Conservation (phyloP, 2,329 filamentous ascomycete genomes). For the Epichloe elymi region DNA sequence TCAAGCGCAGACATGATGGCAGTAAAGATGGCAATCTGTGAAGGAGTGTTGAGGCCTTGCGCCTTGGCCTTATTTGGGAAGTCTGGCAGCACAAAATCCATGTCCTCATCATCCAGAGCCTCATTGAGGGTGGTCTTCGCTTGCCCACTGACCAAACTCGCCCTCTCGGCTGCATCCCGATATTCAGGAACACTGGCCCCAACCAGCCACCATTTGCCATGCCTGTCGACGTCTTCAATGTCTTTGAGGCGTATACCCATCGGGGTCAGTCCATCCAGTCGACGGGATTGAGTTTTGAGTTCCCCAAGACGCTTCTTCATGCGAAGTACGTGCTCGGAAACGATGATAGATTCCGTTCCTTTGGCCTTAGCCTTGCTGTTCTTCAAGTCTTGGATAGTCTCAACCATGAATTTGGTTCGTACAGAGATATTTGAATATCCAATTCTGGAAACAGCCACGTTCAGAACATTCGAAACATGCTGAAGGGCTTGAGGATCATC, state of each 20-base stretch:
- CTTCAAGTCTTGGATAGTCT: conserved; percentile 87
- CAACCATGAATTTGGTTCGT: conserved; percentile 93
- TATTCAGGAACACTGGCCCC: conserved; percentile 71
- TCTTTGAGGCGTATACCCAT: conserved; percentile 71
- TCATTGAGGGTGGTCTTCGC: conserved; percentile 10
- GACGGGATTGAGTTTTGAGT: conserved; percentile 44
- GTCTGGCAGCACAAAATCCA: conserved; percentile 46
- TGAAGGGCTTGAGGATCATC: conserved; percentile 84
- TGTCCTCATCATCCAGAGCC: conserved; percentile 30
- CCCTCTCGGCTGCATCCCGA: conserved; percentile 2
- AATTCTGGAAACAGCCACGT: conserved; percentile 53
- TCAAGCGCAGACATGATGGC: conserved; percentile 78
- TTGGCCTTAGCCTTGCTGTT: conserved; percentile 81
- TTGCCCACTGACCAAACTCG: conserved; percentile 9
- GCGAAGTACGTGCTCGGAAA: conserved; percentile 68
- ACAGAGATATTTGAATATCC: conserved; percentile 65
- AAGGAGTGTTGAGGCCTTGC: conserved; percentile 76
- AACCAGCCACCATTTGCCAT: conserved; percentile 97
- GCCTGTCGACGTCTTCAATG: conserved; percentile 69
- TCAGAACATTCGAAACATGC: conserved; percentile 71
- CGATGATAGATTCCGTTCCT: conserved; percentile 54
- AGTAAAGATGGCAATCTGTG: conserved; percentile 84
- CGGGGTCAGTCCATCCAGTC: conserved; percentile 64
- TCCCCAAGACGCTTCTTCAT: conserved; percentile 83
- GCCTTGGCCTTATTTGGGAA: conserved; percentile 59